phyloP scores from a whole-genome alignment of 106 monocot genomes.

The Platanthera guangdongensis region DNA sequence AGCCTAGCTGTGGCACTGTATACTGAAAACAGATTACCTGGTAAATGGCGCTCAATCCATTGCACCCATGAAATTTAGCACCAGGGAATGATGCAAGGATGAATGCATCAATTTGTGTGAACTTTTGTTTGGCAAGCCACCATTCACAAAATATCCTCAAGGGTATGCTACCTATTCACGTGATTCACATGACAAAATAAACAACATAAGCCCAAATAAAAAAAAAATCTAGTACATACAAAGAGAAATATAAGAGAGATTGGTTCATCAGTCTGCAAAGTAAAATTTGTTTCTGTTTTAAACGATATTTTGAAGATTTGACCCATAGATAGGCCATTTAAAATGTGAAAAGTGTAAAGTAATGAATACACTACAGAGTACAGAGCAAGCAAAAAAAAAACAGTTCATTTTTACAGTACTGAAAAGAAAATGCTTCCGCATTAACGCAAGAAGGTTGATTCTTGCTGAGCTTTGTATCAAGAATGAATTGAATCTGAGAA shows the following conservation, averaged over 20 bases:
- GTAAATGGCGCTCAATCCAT: constrained; percentile 75
- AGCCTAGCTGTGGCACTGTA: neutral
- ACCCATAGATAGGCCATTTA: neutral
- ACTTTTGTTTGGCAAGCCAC: constrained; percentile 77
- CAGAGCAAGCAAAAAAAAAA: too few relatives aligned
- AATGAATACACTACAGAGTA: too few relatives aligned
- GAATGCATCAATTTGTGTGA: constrained; percentile 57
- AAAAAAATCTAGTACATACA: neutral
- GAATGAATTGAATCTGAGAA: too few relatives aligned
- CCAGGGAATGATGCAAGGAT: constrained; percentile 78
- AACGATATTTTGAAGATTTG: neutral
- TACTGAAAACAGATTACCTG: constrained; percentile 34
- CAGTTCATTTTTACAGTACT: too few relatives aligned
- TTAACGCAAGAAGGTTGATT: too few relatives aligned
- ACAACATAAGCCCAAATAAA: neutral
- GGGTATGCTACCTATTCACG: constrained; percentile 65
- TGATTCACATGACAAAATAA: neutral
- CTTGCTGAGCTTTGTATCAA: too few relatives aligned
- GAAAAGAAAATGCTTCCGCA: too few relatives aligned
- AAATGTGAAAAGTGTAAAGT: neutral
- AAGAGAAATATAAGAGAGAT: neutral
- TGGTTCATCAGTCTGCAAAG: neutral
- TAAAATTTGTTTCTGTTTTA: neutral
- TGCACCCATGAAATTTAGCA: constrained; percentile 69
- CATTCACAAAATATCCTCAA: constrained; percentile 89